Percentiles rank a stretch among this genome's conserved stretches.
These are phyloP conservation scores for Fusarium clavum DNA, from an alignment of 2,329 filamentous ascomycete species.

Conservation along the genomic window DNA sequence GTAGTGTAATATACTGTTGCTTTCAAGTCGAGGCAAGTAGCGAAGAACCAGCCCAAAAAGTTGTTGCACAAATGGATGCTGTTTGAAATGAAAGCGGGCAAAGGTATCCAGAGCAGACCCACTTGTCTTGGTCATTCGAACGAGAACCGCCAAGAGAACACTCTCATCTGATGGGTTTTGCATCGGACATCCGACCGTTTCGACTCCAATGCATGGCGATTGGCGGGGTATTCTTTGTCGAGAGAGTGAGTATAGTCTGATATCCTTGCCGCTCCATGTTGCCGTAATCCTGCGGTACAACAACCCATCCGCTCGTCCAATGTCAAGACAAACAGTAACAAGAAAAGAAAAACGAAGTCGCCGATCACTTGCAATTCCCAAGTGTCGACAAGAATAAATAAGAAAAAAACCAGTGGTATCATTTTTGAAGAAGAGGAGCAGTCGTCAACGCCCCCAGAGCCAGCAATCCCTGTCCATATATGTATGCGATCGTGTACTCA, in stretches of 20 bases:
- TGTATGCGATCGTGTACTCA: conserved; percentile 42
- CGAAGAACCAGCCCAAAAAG: neutral
- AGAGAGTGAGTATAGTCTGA: neutral
- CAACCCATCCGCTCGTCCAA: conserved; percentile 20
- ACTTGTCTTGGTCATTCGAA: neutral
- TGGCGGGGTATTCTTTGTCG: neutral
- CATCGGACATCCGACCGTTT: neutral
- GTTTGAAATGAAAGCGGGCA: conserved; percentile 3
- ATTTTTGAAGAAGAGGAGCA: conserved; percentile 43
- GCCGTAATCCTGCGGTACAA: neutral
- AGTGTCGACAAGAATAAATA: conserved; percentile 16
- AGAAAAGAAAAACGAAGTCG: conserved; percentile 5
- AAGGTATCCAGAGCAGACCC: conserved; percentile 2
- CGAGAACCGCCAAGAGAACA: neutral
- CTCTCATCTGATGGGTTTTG: neutral
- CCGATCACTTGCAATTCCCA: conserved; percentile 10
- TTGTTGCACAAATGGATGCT: conserved; percentile 2
- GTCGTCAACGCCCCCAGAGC: conserved; percentile 42
- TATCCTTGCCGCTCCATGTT: neutral
- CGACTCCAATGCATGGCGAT: neutral
- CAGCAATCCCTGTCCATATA: conserved; percentile 39
- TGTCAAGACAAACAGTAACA: conserved; percentile 22
- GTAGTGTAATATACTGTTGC: conserved; percentile 20
- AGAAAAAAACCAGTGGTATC: conserved; percentile 44
- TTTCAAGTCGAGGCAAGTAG: neutral